Evolutionary conservation across 2,329 filamentous ascomycete genomes (phyloP), one percentile per base, ranked within the genome.

Genomic region (Celoporthe dispersa): DNA sequence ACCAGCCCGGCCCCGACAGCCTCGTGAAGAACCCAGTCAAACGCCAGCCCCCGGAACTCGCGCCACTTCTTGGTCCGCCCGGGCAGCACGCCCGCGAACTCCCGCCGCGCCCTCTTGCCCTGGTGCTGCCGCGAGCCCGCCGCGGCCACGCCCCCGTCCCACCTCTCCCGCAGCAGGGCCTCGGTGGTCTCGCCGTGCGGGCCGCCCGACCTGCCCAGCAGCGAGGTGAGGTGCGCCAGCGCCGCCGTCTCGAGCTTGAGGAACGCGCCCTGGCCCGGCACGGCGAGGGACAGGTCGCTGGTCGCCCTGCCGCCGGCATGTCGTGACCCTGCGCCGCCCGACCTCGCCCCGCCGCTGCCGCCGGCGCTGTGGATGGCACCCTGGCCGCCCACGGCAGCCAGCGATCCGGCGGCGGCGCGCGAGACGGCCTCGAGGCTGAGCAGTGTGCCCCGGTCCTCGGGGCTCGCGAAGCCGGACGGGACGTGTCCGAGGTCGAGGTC

Each of bases 1-100:
- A 94, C 85, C 22, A 91, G 76, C 1, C 92, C 92, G 37, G 89
- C 84, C 0, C 91, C 92, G 33, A 92, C 84, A 59, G 90, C 91
- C 78, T 94, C 91, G 55, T 87, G 89, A 57, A 94, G 77, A 22
- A 92, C 84, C 90, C 90, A 94, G 70, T 91, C 86, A 78, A 93
- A 94, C 59, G 85, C 81, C 71, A 93, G 79, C 0, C 92, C 92
- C 75, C 88, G 87, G 73, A 93, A 92, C 39, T 87, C 85, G 76
- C 85, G 90, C 92, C 92, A 94, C 76, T 89, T 91, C 76, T 84
- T 87, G 22, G 90, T 91, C 75, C 87, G 82, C 0, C 88, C 89
- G 0, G 88, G 86, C 55, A 89, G 75, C 2, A 90, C 82, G 8
- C 88, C 88, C 7, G 78, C 78, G 74, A 86, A 88, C 75, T 89